Base-by-base conservation (phyloP, 441 rosid genomes). In the Gossypium lobatum region DNA sequence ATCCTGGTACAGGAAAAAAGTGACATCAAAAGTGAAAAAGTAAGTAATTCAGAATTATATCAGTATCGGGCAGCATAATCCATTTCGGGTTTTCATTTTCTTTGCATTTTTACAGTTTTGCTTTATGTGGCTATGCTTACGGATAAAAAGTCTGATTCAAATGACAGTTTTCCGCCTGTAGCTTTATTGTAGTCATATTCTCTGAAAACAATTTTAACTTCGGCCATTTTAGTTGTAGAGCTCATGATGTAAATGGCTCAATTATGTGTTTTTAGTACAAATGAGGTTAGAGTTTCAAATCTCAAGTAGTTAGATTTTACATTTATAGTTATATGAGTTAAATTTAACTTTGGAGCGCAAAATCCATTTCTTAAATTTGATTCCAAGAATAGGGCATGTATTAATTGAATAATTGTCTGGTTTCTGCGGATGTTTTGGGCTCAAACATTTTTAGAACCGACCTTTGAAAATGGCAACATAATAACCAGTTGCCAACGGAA, bases 1-100 rank as follows among this genome's bases (percentile, higher is more conserved):
- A 75, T 77, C 83, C 65, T 88, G 95, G 42, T 91, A 89, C 80
- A 88, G 77, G 81, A 95, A 93, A 93, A 80, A 96, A 90, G 83
- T 81, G 97, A 64, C 96, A 80, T 84, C 98, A 93, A 81, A 91
- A 84, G 77, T 75, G 95, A 78, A 88, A 78, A 76, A 77, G 13
- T 84, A 64, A 74, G 79, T 71, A 72, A 62, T 74, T 69, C 48
- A 42, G 48, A 42, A 42, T 42, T 57, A 75, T 42, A 1, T 1
- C 23, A 11, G 6, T 45, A 57, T 9, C 48, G 11, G 57, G 31
- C 6, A 54, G 17, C 2, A 6, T 16, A 3, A 39, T 62, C 48
- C 58, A 28, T 18, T 23, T 23, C 31, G 8, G 70, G 13, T 9
- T 2, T 10, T 63, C 18, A 1, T 62, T 62, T 17, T 26, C 31